Evolutionary conservation across 129 eudicot species (phyloP).

Genomic region (Oenanthe sinensis): DNA sequence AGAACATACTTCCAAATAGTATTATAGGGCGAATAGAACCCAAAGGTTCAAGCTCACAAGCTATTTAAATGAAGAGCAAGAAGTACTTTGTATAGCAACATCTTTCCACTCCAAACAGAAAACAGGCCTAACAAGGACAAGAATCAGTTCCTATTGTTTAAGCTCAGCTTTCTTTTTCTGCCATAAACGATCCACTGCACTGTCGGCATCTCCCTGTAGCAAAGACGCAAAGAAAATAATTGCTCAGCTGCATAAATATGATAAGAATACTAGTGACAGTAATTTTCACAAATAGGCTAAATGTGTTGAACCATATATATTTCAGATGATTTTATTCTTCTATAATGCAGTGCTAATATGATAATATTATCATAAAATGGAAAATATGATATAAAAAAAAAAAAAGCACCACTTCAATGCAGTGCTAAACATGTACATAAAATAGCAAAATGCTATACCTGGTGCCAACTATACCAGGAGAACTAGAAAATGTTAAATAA

Average conservation of each 20-base stretch:
- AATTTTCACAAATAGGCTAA: background rate
- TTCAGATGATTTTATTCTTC: background rate
- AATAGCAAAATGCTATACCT: no score
- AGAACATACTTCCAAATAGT: background rate
- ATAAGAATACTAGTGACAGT: background rate
- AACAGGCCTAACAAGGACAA: background rate
- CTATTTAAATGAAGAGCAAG: background rate
- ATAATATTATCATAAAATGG: no score
- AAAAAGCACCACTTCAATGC: no score
- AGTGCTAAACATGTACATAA: no score
- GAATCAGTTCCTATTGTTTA: conserved; percentile 1
- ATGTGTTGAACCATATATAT: background rate
- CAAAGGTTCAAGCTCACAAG: background rate
- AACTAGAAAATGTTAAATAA: no score
- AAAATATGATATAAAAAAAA: no score
- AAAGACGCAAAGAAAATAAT: background rate
- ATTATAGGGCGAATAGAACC: background rate
- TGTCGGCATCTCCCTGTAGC: conserved; percentile 8
- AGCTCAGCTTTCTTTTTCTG: conserved; percentile 10
- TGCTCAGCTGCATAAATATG: background rate
- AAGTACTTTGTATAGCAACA: background rate
- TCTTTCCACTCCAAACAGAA: background rate
- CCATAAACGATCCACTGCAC: conserved; percentile 11
- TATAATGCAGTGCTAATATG: no score
- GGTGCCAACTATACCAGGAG: no score